Base-by-base conservation (phyloP, 2,329 filamentous ascomycete species). In the Epichloe typhina region DNA sequence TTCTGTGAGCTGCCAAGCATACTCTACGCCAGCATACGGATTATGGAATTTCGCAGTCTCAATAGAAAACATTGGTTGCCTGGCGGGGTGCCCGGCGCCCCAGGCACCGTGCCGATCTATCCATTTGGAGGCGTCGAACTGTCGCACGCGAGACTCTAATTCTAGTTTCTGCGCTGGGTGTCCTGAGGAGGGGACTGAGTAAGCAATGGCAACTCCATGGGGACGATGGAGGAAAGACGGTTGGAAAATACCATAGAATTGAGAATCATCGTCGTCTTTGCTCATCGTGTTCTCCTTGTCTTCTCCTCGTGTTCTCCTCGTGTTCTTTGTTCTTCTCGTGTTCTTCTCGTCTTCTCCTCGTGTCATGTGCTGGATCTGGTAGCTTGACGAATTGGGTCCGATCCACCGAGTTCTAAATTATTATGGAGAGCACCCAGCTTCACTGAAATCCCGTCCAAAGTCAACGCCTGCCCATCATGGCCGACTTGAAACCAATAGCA, bases 1-100 rank as follows among this genome's bases (percentile, higher is more conserved):
- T 61, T 90, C 86, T 1, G 69, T 69, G 31, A 82, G 70, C 62
- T 84, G 83, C 71, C 83, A 81, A 26, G 77, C 81, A 54, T 72
- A 72, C 3, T 64, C 49, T 1, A 72, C 52, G 36, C 76, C 78
- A 51, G 78, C 72, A 56, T 80, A 81, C 2, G 74, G 73, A 59
- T 87, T 86, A 65, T 79, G 73, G 2, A 77, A 64, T 26, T 62
- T 64, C 0, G 65, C 55, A 6, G 55, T 50, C n/a, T 61, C 54
- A 4, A 37, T 19, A 6, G 35, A 33, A 13, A 6, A 11, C 12
- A 23, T 15, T 11, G 42, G 50, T 8, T 37, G 38, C 47, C 43
- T 46, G 38, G 42, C 41, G 5, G 52, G 47, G 13, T 40, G 41
- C 12, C 52, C 52, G 23, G 42, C 51, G 15, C 46, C 41, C 50